Evolutionary conservation across 2,329 filamentous ascomycete genomes (phyloP), one percentile per base, ranked within the genome.

Genomic region (Exserohilum rostratum): DNA sequence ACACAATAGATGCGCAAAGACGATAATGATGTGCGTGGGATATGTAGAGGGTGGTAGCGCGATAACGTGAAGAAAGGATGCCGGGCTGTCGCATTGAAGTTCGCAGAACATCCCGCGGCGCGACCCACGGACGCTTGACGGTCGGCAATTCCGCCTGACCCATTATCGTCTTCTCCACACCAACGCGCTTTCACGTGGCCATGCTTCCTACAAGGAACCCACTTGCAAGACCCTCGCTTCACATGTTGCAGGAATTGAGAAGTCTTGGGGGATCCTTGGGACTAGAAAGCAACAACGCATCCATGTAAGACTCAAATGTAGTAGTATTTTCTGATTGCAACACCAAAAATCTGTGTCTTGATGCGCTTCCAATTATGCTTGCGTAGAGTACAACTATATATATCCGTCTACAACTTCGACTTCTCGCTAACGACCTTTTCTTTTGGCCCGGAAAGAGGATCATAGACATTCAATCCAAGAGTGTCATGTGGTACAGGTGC

Each of bases 401-500:
- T 12, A 3, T 3, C 31, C 10, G 15, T 51, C 35, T 74, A 77
- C 58, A 77, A 55, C 61, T 74, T 78, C 2, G 73, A 61, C 67
- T 72, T 75, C 61, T 75, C 71, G 44, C 65, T 67, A 18, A 64
- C 27, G 6, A 60, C 57, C 61, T 73, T 75, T 62, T 76, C 73
- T 58, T 74, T 73, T 17, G 79, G 80, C 11, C 78, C 78, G 34
- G 73, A 61, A 35, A 82, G 70, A 35, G 79, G 75, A 67, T 83
- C 80, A 50, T 88, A 88, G 2, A 84, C 82, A 52, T 78, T 78
- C 49, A 84, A 57, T 3, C 80, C 80, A 57, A 89, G 74, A 13
- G 81, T 87, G 75, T 90, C 87, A n/a, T 75, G 70, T 10, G 87
- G 87, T 31, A 88, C 84, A 35, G 73, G 67, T 2, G 84, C 82